Base-by-base conservation (phyloP, 176 grass and related monocot species). In the Coix lacrymajobi region DNA sequence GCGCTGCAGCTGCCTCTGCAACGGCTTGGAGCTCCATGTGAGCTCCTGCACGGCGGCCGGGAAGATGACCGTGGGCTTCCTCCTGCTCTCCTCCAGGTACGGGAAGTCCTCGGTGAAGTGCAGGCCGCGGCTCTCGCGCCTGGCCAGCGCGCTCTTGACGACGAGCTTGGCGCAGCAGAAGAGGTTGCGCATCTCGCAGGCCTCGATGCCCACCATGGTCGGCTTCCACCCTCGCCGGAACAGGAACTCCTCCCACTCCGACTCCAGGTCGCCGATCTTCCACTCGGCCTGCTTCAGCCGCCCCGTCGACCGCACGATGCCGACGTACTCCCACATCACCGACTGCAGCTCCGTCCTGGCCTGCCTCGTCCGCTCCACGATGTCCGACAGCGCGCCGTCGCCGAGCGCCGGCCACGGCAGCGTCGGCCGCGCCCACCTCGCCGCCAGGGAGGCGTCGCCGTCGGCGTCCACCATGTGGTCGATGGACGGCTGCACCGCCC, bases 41-140 rank as follows among this genome's bases (percentile, higher is more conserved):
- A 91, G 70, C 77, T 93, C 89, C 16, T 86, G 76, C n/a, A 85
- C 67, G 72, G 92, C 73, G 52, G 86, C 77, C 17, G 96, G 93
- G 76, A 96, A 96, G 71, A 99, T 96, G 69, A 99, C 90, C 24
- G 93, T 96, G 2, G 96, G 96, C 77, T 93, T 95, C 87, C 96
- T 93, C 85, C 84, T 93, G 57, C 96, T 98, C 77, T 98, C 96
- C 62, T 95, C 96, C 69, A 98, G 86, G 73, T 87, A 93, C 44
- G 96, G 92, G 62, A 93, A 98, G 69, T 98, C 96, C 89, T 95
- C 93, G 3, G 89, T 98, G 71, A 93, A 98, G 83, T 98, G 96
- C 28, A 98, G 54, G n/a, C 96, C 93, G 0, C 93, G 89, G 44
- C 96, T 98, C 76, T 98, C 96, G 11, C 46, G 90, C 85, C 96